Evolutionary conservation across 164 flowering plant genomes (phyloP).

Genomic region (Paratinospora sagittata): DNA sequence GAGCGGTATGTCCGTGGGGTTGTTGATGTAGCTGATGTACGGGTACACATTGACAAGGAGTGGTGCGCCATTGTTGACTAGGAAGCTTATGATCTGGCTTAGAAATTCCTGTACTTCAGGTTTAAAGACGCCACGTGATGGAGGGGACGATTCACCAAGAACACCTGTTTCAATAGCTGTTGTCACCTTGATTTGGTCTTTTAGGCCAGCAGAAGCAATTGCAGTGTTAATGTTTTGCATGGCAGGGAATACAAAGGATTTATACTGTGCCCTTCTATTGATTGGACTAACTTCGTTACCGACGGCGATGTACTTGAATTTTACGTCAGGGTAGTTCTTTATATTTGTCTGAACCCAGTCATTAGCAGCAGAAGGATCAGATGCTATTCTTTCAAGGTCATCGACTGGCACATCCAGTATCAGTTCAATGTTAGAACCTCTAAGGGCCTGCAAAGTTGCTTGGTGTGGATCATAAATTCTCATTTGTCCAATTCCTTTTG

Average conservation of each 20-base stretch:
- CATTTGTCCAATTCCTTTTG: slow-evolving; percentile 16
- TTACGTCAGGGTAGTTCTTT: slow-evolving; percentile 22
- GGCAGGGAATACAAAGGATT: slow-evolving; percentile 32
- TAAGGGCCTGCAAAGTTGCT: slow-evolving; percentile 29
- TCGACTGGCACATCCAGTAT: slow-evolving; percentile 33
- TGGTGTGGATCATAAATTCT: slow-evolving; percentile 34
- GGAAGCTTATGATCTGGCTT: slow-evolving; percentile 21
- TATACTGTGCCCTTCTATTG: slow-evolving; percentile 11
- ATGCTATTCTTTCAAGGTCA: slow-evolving; percentile 29
- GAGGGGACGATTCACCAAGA: slow-evolving; percentile 26
- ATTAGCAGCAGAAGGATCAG: slow-evolving; percentile 23
- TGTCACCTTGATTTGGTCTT: slow-evolving; percentile 26
- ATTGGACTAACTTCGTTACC: slow-evolving; percentile 42
- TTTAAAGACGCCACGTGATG: slow-evolving; percentile 24
- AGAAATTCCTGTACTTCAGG: not conserved
- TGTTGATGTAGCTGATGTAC: slow-evolving; percentile 21
- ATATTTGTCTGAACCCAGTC: slow-evolving; percentile 37
- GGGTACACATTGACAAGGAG: slow-evolving; percentile 39
- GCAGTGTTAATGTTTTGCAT: slow-evolving; percentile 26
- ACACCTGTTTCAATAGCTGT: slow-evolving; percentile 18
- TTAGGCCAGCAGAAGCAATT: slow-evolving; percentile 22
- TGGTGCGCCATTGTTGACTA: slow-evolving; percentile 20
- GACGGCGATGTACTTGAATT: slow-evolving; percentile 34
- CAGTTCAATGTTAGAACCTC: slow-evolving; percentile 39
- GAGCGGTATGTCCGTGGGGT: slow-evolving; percentile 5